phyloP scores from a whole-genome alignment of 805 yeast genomes.

The Wickerhamia fluorescens region DNA sequence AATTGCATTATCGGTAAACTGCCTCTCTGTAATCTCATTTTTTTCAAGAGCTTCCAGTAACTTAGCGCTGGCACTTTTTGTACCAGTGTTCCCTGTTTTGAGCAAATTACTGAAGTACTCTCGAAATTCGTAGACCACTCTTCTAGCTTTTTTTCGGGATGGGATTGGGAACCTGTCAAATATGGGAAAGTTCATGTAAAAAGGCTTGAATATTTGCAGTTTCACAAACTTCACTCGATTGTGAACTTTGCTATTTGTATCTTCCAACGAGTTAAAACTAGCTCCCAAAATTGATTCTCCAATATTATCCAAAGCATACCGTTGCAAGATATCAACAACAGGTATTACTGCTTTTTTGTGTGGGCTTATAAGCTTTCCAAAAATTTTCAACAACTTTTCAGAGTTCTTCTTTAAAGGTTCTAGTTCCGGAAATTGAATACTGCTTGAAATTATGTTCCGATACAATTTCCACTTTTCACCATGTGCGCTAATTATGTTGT shows the following conservation, averaged over 20 bases:
- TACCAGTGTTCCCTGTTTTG: conserved; percentile 10
- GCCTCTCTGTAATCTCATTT: conserved; percentile 35
- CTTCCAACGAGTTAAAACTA: conserved; percentile 33
- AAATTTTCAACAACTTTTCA: conserved; percentile 19
- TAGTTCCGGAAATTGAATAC: conserved; percentile 43
- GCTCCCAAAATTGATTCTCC: conserved; percentile 46
- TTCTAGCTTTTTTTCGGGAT: conserved; percentile 36
- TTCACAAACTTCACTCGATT: conserved; percentile 37
- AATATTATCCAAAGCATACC: conserved; percentile 42
- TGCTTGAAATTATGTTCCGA: conserved; percentile 37
- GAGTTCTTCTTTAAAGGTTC: conserved; percentile 34
- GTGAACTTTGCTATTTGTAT: conserved; percentile 27
- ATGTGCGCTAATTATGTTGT: conserved; percentile 54
- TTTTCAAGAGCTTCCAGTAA: conserved; percentile 32
- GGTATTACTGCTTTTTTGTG: conserved; percentile 5
- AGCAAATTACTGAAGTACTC: conserved; percentile 27
- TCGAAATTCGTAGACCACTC: conserved; percentile 37
- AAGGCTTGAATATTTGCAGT: conserved; percentile 47
- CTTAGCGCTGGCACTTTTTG: conserved; percentile 22
- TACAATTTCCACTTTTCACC: conserved; percentile 46
- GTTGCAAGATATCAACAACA: conserved; percentile 39
- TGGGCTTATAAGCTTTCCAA: conserved; percentile 9
- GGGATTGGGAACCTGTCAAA: conserved; percentile 45
- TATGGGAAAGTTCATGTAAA: conserved; percentile 49
- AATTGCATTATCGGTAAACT: conserved; percentile 47